A percentile compares a stretch with the other conserved stretches of the same genome.
phyloP scores from a whole-genome alignment of 108 stramenopile species.

The Nannochloropsis oceanica region DNA sequence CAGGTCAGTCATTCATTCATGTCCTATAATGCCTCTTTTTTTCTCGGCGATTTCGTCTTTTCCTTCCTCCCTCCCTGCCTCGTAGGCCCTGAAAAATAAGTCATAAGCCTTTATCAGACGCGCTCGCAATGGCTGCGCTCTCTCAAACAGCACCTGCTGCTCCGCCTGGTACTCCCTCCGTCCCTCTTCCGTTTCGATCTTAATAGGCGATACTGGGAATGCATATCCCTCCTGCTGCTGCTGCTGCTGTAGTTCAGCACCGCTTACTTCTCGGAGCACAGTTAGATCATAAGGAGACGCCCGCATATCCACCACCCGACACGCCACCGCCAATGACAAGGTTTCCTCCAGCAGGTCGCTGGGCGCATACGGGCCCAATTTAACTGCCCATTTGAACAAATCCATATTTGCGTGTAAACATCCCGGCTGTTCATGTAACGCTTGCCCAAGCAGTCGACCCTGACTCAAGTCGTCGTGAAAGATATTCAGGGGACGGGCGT shows the following conservation, averaged over 20 bases:
- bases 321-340: slow-evolving; percentile 51
- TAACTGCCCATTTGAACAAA: slow-evolving; percentile 65
- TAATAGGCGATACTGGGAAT: slow-evolving; percentile 39
- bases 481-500: slow-evolving; percentile 55
- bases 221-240: slow-evolving; percentile 1
- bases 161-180: slow-evolving; percentile 45
- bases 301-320: slow-evolving; percentile 61
- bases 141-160: slow-evolving; percentile 16
- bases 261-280: not conserved
- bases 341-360: slow-evolving; percentile 44
- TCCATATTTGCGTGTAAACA: slow-evolving; percentile 92
- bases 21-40: too few relatives aligned
- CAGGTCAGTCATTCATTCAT: too few relatives aligned
- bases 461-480: not conserved
- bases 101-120: slow-evolving; percentile 20
- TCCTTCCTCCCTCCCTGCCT: too few relatives aligned
- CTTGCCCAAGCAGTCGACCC: slow-evolving; percentile 12
- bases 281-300: slow-evolving; percentile 73
- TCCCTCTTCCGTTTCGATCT: slow-evolving; percentile 67
- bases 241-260: not conserved
- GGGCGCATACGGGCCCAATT: slow-evolving; percentile 53
- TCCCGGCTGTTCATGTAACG: slow-evolving; percentile 55
- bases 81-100: not conserved
- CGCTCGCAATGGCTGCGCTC: slow-evolving; percentile 18
- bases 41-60: too few relatives aligned